phyloP scores from a whole-genome alignment of 1,284 basidiomycete genomes.

The Tremellales sp. region DNA sequence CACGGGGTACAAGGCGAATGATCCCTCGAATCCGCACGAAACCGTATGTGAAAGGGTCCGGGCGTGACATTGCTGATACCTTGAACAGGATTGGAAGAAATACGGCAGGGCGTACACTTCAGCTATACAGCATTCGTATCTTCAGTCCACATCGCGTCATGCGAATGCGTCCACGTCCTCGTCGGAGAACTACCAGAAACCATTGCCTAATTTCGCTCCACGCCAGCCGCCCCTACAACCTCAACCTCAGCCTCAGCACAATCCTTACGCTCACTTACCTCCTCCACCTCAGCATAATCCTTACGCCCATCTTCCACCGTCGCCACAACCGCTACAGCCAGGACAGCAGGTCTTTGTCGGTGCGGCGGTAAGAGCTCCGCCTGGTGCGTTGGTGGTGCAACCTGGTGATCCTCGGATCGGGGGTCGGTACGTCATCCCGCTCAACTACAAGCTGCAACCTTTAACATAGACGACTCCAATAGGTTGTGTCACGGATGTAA shows the following conservation, averaged over 20 bases:
- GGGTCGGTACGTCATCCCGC: constrained; percentile 21
- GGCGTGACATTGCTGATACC: neutral
- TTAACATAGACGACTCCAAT: neutral
- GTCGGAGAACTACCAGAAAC: constrained; percentile 39
- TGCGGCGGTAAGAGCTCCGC: constrained; percentile 18
- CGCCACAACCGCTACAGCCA: constrained; percentile 13
- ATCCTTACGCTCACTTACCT: constrained; percentile 15
- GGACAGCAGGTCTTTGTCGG: constrained; percentile 19
- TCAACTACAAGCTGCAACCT: neutral
- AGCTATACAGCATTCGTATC: constrained; percentile 38
- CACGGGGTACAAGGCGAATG: constrained; percentile 45
- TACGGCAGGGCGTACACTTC: constrained; percentile 44
- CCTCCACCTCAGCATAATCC: constrained; percentile 13
- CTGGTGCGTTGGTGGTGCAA: constrained; percentile 32
- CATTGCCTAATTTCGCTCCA: constrained; percentile 25
- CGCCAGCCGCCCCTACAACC: constrained; percentile 2
- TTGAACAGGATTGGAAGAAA: constrained; percentile 43
- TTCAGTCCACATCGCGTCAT: constrained; percentile 10
- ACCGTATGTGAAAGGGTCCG: constrained; percentile 16
- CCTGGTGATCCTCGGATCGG: constrained; percentile 47
- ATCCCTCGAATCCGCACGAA: constrained; percentile 40
- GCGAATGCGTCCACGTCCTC: constrained; percentile 26
- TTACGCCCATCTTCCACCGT: constrained; percentile 12
- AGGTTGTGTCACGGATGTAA: constrained; percentile 37
- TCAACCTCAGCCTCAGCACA: neutral